A percentile compares a stretch with the other conserved stretches of the same genome.
Evolutionary conservation across 2,329 filamentous ascomycete genomes (phyloP).

Genomic region (Neonectria punicea): DNA sequence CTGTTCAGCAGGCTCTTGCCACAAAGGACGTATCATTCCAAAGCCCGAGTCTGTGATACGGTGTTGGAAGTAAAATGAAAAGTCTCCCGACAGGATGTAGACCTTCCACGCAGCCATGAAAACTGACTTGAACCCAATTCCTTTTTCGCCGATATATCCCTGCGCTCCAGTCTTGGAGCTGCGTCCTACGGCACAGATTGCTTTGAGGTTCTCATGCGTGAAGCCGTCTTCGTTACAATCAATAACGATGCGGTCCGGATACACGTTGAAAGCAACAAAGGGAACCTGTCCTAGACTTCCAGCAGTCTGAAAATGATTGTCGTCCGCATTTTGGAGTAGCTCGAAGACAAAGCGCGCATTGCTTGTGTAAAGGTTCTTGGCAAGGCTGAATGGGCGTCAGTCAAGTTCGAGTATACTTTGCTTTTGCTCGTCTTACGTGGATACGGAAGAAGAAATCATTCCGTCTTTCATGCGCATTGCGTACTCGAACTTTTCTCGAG

Average conservation of each 20-base stretch:
- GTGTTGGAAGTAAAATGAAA: constrained; percentile 1
- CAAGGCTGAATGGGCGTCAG: constrained; percentile 4
- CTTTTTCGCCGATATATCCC: constrained; percentile 17
- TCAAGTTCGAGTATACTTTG: not conserved
- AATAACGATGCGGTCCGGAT: constrained; percentile 2
- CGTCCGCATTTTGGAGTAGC: constrained; percentile 24
- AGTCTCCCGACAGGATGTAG: constrained; percentile 3
- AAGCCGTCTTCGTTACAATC: constrained; percentile 29
- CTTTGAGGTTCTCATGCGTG: not conserved
- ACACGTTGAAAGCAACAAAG: constrained; percentile 12
- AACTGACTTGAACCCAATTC: constrained; percentile 22
- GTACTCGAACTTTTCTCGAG: not conserved
- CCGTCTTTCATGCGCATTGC: not conserved
- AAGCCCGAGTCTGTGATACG: not conserved
- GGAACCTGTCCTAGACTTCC: not conserved
- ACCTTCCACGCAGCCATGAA: constrained; percentile 17
- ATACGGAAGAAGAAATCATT: constrained; percentile 2
- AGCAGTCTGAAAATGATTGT: not conserved
- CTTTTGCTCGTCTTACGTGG: not conserved
- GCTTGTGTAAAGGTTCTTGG: constrained; percentile 10
- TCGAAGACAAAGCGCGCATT: constrained; percentile 20
- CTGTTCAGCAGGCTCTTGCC: not conserved
- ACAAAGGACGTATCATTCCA: not conserved
- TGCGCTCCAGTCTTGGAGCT: constrained; percentile 14
- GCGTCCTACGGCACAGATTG: constrained; percentile 1